Base-by-base conservation (phyloP, 441 rosid genomes). In the Manihot esculenta region DNA sequence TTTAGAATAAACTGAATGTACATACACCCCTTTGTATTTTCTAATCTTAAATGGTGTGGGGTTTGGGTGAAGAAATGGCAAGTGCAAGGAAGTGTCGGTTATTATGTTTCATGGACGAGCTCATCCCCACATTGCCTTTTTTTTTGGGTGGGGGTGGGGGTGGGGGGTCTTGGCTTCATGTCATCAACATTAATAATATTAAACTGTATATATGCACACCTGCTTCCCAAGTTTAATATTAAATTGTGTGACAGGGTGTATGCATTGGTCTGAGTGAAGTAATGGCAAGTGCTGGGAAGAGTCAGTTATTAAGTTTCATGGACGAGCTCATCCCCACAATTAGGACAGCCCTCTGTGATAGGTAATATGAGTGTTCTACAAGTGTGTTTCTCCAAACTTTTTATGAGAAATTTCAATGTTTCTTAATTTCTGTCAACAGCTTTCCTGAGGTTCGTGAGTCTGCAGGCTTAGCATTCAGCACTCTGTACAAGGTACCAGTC, bases 241-340 rank as follows among this genome's bases (percentile, higher is more conserved):
- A 45, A 71, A 66, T 81, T 68, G 69, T 68, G 77, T 79, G 58
- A 60, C 80, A 94, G 99, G 99, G 99, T 68, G 99, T 96, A 20
- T 96, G 99, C 89, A 89, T 86, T 83, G 99, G 99, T 74, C 81
- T 94, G 84, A 96, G 96, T 86, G 99, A 96, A 84, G 99, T 96
- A 77, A 96, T 96, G 99, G 98, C 89, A 67, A 83, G 99, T 87
- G 99, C 99, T 79, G 98, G 94, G 67, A 92, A 78, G 84, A 92
- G 89, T 83, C 99, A 96, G 80, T 81, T 96, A 74, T 79, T 94
- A 77, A 89, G 87, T 86, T 96, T 89, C 84, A 92, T 94, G 97
- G 97, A 94, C 69, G 89, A 94, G 74, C 97, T 96, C 59, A 96
- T 96, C 74, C 95, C 97, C 66, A 88, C 99, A 12, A 94, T 96